Conservation (phyloP, 306 rosid species). For the Acacia confusa region DNA sequence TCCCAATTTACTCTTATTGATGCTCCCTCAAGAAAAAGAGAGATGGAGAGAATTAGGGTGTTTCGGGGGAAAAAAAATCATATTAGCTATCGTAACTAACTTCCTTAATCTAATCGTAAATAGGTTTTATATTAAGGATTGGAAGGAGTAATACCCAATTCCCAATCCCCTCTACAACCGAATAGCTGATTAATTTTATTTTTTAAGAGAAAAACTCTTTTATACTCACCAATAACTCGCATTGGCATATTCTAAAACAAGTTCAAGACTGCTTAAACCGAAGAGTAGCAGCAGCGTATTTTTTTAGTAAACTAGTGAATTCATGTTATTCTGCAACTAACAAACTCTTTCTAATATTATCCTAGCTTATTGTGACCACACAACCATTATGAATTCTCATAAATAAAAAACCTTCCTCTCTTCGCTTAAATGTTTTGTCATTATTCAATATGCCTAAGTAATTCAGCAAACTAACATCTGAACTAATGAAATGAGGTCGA, state of each 20-base stretch:
- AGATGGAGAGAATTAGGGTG: too few species aligned
- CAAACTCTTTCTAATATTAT: slow-evolving; percentile 1
- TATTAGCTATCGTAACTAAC: too few species aligned
- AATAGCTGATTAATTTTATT: background rate
- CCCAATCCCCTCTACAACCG: slow-evolving; percentile 6
- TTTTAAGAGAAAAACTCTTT: background rate
- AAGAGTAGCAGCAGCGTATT: background rate
- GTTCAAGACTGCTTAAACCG: background rate
- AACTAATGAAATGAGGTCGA: background rate
- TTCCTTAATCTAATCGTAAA: too few species aligned
- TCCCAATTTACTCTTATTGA: too few species aligned
- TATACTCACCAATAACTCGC: slow-evolving; percentile 17
- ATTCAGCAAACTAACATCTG: background rate
- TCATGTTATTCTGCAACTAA: background rate
- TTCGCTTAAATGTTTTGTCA: background rate
- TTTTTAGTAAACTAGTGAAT: background rate
- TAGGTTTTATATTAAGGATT: too few species aligned
- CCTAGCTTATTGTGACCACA: background rate
- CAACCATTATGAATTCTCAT: background rate
- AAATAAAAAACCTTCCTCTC: background rate
- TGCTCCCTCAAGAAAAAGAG: too few species aligned
- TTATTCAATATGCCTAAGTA: background rate
- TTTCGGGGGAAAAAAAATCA: too few species aligned
- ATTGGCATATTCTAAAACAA: slow-evolving; percentile 18
- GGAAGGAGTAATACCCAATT: background rate